Base-by-base conservation (phyloP, 352 stramenopile genomes). In the Halophytophthora batemanensis region DNA sequence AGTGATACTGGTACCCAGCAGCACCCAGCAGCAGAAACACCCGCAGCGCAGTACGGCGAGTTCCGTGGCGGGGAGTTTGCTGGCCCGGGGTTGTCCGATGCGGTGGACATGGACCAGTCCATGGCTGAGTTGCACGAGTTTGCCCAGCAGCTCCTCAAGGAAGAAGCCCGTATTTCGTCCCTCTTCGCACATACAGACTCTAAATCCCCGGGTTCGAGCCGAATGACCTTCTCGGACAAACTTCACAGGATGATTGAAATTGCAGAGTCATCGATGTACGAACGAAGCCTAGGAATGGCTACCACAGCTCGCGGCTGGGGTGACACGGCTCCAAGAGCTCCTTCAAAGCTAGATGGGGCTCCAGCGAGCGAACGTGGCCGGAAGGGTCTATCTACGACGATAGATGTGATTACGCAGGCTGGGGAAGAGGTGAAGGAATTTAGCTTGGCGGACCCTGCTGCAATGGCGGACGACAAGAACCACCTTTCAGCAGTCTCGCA, bases 231-330 rank as follows among this genome's bases (percentile, higher is more conserved):
- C 28, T 86, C 75, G 4, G 75, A 87, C 44, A 89, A 87, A 44
- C 57, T 89, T 2, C 78, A 89, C 65, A 85, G 82, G 58, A 89
- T 89, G 78, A 89, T 89, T 47, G 71, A 89, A 56, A 87, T 87
- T 35, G 75, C 75, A 1, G 78, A 90, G 34, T 78, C 74, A 6
- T 83, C 79, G 0, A 85, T 90, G 69, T 78, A 75, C 22, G 70
- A 86, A 23, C 62, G 57, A 14, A 64, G 46, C 36, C 35, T 62
- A 19, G 49, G 44, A 22, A 41, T 53, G 36, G 15, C 18, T 14
- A 45, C 48, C 13, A 17, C 33, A 14, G 11, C 33, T 14, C 33
- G 46, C 25, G n/a, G 8, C 45, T 29, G 7, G 34, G 29, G 31
- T 13, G 45, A 57, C 18, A 11, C 46, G 22, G 28, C 50, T n/a